These are phyloP conservation scores for Leccinum ochraceum DNA, from an alignment of 768 basidiomycete species.

Conservation along the genomic window DNA sequence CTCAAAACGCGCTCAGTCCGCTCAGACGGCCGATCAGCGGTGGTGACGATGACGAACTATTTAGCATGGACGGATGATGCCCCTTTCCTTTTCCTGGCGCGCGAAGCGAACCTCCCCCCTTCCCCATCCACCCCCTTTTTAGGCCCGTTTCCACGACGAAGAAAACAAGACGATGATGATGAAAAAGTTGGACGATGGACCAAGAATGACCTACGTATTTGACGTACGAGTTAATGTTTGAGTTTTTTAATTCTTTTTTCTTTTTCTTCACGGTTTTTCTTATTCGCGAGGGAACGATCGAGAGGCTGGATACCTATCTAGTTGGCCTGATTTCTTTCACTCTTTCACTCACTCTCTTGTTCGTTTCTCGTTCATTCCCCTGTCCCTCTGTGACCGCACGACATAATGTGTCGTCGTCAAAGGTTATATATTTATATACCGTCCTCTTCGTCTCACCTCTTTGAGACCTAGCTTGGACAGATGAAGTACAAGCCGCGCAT, in stretches of 20 bases:
- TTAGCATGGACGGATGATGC: slow-evolving; percentile 61
- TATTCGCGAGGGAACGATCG: slow-evolving; percentile 15
- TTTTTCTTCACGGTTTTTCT: neutral
- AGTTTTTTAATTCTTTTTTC: neutral
- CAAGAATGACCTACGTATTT: slow-evolving; percentile 22
- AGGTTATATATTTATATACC: no score
- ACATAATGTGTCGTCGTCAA: no score
- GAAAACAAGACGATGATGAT: neutral
- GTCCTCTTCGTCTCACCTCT: no score
- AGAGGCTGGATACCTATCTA: no score
- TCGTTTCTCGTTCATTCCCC: no score
- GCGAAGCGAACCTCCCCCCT: no score
- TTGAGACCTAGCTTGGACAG: no score
- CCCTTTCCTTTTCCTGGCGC: neutral
- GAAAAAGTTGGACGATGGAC: slow-evolving; percentile 17
- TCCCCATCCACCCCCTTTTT: no score
- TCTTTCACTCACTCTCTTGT: no score
- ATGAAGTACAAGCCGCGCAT: no score
- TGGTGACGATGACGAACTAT: slow-evolving; percentile 67
- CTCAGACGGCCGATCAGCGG: slow-evolving; percentile 56
- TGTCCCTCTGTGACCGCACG: no score
- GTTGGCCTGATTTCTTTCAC: no score
- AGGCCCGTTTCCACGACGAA: neutral
- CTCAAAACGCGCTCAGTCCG: slow-evolving; percentile 51
- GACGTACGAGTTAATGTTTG: slow-evolving; percentile 30